phyloP scores from a whole-genome alignment of 2,329 filamentous ascomycete species.

The Trichoderma cornu-damae region DNA sequence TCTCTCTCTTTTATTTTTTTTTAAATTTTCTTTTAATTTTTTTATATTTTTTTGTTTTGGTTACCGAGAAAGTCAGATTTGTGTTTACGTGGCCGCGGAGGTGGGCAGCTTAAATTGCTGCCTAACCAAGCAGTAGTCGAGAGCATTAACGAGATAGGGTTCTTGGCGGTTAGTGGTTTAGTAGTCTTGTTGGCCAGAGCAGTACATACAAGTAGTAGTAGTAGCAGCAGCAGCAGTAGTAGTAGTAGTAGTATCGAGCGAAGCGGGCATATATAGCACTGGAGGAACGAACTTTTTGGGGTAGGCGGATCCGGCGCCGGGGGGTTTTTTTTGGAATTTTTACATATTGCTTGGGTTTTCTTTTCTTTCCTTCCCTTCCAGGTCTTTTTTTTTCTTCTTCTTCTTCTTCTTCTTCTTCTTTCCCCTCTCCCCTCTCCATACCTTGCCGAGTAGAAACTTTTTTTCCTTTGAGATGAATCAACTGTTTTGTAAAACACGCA shows the following conservation, averaged over 20 bases:
- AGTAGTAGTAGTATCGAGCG: slow-evolving; percentile 11
- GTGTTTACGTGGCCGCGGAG: neutral
- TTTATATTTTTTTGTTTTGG: neutral
- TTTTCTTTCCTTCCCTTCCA: neutral
- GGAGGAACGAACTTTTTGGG: neutral
- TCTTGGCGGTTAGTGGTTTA: slow-evolving; percentile 1
- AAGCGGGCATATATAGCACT: slow-evolving; percentile 7
- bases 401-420: neutral
- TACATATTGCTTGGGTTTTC: neutral
- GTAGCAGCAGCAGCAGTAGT: no score
- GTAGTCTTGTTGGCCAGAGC: slow-evolving; percentile 1
- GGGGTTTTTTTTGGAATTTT: neutral
- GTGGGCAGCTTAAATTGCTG: slow-evolving; percentile 3
- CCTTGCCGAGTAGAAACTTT: neutral
- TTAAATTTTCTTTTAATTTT: no score
- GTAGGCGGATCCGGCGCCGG: slow-evolving; percentile 6
- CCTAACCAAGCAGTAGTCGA: neutral
- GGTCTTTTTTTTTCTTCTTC: neutral
- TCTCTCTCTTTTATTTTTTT: neutral
- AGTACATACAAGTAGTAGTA: no score
- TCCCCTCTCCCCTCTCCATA: neutral
- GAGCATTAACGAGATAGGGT: neutral
- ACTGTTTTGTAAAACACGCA: neutral
- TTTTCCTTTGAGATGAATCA: neutral
- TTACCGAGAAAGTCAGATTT: neutral